Evolutionary conservation across 2,329 filamentous ascomycete species (phyloP), one percentile per base, ranked within the genome.

Genomic region (Penicillium sp.): DNA sequence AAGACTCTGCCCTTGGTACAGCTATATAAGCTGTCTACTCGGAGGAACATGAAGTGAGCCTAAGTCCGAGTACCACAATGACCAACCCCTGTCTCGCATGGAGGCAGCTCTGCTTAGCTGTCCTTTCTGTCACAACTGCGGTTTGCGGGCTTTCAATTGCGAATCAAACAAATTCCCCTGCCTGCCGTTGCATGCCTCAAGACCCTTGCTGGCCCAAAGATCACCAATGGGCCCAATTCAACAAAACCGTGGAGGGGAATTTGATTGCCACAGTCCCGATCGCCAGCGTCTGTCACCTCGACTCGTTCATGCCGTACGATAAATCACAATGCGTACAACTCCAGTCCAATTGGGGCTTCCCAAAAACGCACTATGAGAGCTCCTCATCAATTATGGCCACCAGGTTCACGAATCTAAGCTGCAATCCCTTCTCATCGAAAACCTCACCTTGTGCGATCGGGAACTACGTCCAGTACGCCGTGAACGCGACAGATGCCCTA

Each of bases 161-260:
- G 9, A 31, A 27, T n/a, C 2, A 17, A 4, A 38, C 41, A n/a
- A 19, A 12, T n/a, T 31, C 25, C 3, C 17, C n/a, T 12, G 1
- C 15, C 1, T 61, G 59, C 15, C 57, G 45, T 12, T 61, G 57
- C 41, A 47, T 59, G 21, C 59, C 57, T 2, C 49, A 58, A n/a
- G 60, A 62, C n/a, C 15, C 51, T 1, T 62, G 60, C 15, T 62
- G 60, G 60, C 60, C 60, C 4, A n/a, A 31, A 3, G 21, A 35
- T 2, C 2, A 33, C 3, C 25, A 15, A 10, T 62, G 60, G 58
- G 27, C 49, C 3, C n/a, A 15, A 1, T 60, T 62, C 35, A 62
- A 62, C 29, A 29, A 44, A 15, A 58, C 58, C 2, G 52, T 62
- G n/a, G 19, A 36, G 6, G 51, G 54, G 15, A 49, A 45, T 19